These are phyloP conservation scores for Buddleja alternifolia DNA, from an alignment of 257 asterid species.

Conservation along the genomic window DNA sequence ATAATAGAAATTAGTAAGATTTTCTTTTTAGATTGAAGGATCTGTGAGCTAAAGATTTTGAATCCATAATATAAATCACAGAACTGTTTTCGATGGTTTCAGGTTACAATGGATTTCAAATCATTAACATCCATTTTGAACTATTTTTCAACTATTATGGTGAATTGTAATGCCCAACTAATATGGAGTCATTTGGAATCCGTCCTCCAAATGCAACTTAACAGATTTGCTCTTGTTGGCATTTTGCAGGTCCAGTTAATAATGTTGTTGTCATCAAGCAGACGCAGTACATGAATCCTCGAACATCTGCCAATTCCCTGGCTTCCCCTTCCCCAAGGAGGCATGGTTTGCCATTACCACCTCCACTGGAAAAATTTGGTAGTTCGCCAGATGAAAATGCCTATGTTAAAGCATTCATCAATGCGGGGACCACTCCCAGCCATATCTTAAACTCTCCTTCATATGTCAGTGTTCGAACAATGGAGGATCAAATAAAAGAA, in stretches of 20 bases:
- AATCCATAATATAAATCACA: no score
- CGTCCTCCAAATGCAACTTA: background rate
- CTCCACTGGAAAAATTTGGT: conserved; percentile 66
- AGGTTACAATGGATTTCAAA: no score
- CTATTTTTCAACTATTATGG: no score
- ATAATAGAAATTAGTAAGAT: no score
- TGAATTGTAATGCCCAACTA: no score
- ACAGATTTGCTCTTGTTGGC: conserved; percentile 23
- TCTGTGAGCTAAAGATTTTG: no score
- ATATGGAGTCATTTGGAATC: no score
- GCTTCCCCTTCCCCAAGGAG: conserved; percentile 50
- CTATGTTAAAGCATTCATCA: conserved; percentile 47
- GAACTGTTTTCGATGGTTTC: no score
- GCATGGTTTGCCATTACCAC: conserved; percentile 50
- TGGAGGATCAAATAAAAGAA: conserved; percentile 80
- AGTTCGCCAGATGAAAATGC: conserved; percentile 55
- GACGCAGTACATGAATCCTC: conserved; percentile 46
- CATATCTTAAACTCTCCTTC: conserved; percentile 44
- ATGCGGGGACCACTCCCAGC: conserved; percentile 41
- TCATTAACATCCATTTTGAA: no score
- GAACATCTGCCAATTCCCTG: conserved; percentile 37
- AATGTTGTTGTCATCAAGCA: conserved; percentile 68
- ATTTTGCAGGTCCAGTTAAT: conserved; percentile 70
- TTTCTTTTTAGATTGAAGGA: no score
- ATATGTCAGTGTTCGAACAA: conserved; percentile 54